A percentile compares a stretch with the other conserved stretches of the same genome.
Conservation (phyloP, 2,329 filamentous ascomycete species). For the Cadophora gregata region DNA sequence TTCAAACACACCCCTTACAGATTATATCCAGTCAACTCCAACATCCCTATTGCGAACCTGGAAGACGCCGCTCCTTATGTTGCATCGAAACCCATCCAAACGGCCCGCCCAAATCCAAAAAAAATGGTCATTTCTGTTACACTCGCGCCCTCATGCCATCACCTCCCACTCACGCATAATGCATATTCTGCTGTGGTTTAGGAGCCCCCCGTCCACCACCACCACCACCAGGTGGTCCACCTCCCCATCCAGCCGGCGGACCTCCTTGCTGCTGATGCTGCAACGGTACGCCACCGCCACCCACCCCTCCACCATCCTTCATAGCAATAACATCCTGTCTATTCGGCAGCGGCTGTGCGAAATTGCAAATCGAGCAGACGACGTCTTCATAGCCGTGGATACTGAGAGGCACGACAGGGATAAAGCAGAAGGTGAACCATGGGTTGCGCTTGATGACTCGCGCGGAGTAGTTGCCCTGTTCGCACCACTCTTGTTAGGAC, state of each 20-base stretch:
- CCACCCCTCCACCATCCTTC: conserved; percentile 35
- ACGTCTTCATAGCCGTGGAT: conserved; percentile 72
- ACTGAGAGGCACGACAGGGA: conserved; percentile 75
- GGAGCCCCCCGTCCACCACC: conserved; percentile 25
- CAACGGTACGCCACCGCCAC: conserved; percentile 37
- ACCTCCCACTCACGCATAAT: conserved; percentile 36
- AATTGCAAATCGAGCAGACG: conserved; percentile 77
- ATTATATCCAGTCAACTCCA: neutral
- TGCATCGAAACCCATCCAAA: neutral
- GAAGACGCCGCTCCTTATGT: neutral
- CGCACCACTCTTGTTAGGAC: too few relatives aligned
- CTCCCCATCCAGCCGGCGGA: conserved; percentile 39
- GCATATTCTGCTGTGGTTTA: conserved; percentile 41
- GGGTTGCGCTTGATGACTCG: conserved; percentile 67
- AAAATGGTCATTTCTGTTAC: neutral
- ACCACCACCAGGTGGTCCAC: conserved; percentile 27
- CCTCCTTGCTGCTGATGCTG: conserved; percentile 36
- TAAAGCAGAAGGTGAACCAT: conserved; percentile 83
- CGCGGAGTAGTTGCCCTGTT: conserved; percentile 65
- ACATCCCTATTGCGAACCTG: neutral
- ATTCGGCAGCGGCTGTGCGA: conserved; percentile 67
- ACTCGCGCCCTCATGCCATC: neutral
- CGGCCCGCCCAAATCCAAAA: neutral
- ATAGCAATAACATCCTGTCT: conserved; percentile 42
- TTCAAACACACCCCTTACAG: neutral